These are phyloP conservation scores for Evernia prunastri DNA, from an alignment of 495 filamentous ascomycete genomes.

Conservation along the genomic window DNA sequence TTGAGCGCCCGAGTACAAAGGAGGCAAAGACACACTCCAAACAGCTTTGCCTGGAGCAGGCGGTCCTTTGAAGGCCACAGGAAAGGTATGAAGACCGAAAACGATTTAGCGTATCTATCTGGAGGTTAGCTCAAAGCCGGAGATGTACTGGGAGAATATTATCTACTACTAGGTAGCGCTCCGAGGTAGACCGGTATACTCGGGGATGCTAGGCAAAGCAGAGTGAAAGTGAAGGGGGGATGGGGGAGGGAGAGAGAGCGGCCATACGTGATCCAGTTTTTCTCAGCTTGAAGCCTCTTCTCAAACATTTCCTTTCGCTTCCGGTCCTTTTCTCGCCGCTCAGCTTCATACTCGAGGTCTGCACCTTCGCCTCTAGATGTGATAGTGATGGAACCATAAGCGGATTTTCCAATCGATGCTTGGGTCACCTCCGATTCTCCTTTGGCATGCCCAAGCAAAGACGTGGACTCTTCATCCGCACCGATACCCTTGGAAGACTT, in stretches of 20 bases:
- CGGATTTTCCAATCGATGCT: constrained; percentile 8
- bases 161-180: background rate
- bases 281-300: constrained; percentile 52
- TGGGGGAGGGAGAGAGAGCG: background rate
- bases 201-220: background rate
- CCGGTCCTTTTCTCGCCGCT: constrained; percentile 41
- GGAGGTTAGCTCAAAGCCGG: background rate
- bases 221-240: background rate
- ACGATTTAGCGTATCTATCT: constrained; percentile 12
- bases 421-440: background rate
- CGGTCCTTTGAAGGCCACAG: constrained; percentile 56
- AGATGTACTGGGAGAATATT: background rate
- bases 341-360: constrained; percentile 32
- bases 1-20: constrained; percentile 54
- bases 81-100: constrained; percentile 54
- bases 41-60: constrained; percentile 48
- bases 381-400: constrained; percentile 25
- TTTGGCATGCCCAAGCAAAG: constrained; percentile 23
- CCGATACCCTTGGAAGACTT: constrained; percentile 14
- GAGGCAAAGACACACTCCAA: constrained; percentile 56
- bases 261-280: constrained; percentile 57
- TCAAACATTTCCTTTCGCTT: constrained; percentile 28
- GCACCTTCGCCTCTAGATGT: constrained; percentile 15
- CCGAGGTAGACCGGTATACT: background rate
- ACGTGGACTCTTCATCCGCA: constrained; percentile 31